phyloP scores from a whole-genome alignment of 2,329 filamentous ascomycete genomes.

The Tothia fuscella region DNA sequence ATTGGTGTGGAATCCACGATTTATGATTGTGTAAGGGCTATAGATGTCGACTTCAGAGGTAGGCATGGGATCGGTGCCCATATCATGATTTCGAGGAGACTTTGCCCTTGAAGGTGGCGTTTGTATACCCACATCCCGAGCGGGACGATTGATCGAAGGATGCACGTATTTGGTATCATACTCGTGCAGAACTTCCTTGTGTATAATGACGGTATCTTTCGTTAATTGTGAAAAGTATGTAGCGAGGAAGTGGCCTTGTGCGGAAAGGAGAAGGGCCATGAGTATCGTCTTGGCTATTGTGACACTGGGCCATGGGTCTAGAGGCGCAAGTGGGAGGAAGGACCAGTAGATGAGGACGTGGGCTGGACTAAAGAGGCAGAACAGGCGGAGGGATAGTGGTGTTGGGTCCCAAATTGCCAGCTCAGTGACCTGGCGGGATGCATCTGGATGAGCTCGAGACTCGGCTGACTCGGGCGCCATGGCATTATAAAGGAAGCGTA shows the following conservation, averaged over 20 bases:
- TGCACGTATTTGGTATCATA: slow-evolving; percentile 95
- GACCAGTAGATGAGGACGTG: slow-evolving; percentile 87
- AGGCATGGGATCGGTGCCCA: slow-evolving; percentile 31
- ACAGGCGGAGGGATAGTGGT: slow-evolving; percentile 67
- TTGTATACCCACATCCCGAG: slow-evolving; percentile 70
- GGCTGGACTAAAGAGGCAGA: slow-evolving; percentile 85
- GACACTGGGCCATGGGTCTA: slow-evolving; percentile 72
- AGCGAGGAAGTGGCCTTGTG: slow-evolving; percentile 63
- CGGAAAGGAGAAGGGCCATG: slow-evolving; percentile 61
- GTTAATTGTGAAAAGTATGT: slow-evolving; percentile 69
- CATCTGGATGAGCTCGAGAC: slow-evolving; percentile 71
- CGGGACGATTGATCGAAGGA: slow-evolving; percentile 70
- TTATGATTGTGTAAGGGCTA: slow-evolving; percentile 51
- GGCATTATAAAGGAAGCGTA: slow-evolving; percentile 60
- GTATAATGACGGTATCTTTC: slow-evolving; percentile 73
- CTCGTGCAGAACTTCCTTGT: slow-evolving; percentile 85
- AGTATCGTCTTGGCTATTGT: slow-evolving; percentile 75
- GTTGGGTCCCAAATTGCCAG: slow-evolving; percentile 87
- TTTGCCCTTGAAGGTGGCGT: slow-evolving; percentile 32
- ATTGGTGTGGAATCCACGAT: slow-evolving; percentile 66
- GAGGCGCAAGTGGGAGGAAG: slow-evolving; percentile 63
- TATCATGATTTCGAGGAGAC: slow-evolving; percentile 23
- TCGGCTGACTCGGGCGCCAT: slow-evolving; percentile 57
- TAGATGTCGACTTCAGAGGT: slow-evolving; percentile 47
- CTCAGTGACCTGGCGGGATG: slow-evolving; percentile 84